These are phyloP conservation scores for Decorospora gaudefroyi DNA, from an alignment of 2,329 filamentous ascomycete genomes.

Conservation along the genomic window DNA sequence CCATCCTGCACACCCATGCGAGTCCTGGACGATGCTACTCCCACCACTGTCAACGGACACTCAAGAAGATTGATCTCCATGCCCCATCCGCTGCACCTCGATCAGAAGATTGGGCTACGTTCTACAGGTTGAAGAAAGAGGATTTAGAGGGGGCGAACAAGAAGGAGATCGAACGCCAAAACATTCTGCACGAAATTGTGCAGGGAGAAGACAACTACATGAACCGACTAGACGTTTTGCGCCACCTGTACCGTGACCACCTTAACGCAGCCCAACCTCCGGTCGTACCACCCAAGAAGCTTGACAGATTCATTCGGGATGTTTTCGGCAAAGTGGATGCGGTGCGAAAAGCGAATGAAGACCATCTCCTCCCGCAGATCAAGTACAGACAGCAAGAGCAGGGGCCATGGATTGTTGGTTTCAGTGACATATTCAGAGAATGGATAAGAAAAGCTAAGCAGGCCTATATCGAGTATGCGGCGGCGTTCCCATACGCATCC, in stretches of 20 bases:
- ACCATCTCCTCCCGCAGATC: conserved; percentile 86
- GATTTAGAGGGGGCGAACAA: conserved; percentile 71
- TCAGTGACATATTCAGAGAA: conserved; percentile 96
- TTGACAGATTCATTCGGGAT: conserved; percentile 77
- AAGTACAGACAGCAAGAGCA: conserved; percentile 98
- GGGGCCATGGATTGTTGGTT: conserved; percentile 89
- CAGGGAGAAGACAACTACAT: conserved; percentile 92
- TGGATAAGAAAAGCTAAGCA: conserved; percentile 94
- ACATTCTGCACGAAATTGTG: conserved; percentile 93
- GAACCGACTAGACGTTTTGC: conserved; percentile 83
- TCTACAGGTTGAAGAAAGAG: conserved; percentile 81
- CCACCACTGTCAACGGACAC: conserved; percentile 86
- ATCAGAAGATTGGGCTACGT: conserved; percentile 84
- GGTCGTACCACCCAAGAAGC: conserved; percentile 76
- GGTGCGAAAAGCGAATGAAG: conserved; percentile 89
- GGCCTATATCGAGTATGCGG: conserved; percentile 90
- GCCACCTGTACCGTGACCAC: conserved; percentile 82
- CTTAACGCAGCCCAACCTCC: conserved; percentile 73
- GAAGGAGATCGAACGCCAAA: conserved; percentile 91
- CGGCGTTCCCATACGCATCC: conserved; percentile 80
- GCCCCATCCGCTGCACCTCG: conserved; percentile 68
- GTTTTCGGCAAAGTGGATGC: conserved; percentile 92
- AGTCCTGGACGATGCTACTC: conserved; percentile 84
- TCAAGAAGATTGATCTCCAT: conserved; percentile 91
- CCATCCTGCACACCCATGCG: conserved; percentile 72